phyloP scores from a whole-genome alignment of 306 rosid genomes.

The Nissolia schottii region DNA sequence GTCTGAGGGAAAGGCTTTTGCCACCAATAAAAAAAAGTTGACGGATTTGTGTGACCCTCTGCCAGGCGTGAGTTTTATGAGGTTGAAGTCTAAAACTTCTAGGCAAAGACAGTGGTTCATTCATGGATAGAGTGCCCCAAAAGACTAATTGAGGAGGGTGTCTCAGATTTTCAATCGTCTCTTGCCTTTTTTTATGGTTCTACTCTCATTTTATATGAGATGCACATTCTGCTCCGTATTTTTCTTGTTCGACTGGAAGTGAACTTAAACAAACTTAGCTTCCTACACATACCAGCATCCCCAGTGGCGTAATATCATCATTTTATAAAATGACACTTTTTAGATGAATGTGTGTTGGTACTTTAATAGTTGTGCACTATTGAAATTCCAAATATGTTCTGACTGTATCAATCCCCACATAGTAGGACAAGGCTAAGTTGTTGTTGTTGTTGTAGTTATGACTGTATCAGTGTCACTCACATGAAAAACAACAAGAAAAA shows the following conservation, averaged over 20 bases:
- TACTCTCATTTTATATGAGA: neutral
- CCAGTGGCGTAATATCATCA: neutral
- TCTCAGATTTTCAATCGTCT: neutral
- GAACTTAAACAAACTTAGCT: neutral
- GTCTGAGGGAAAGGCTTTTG: neutral
- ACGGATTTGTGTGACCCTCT: neutral
- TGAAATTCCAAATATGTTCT: neutral
- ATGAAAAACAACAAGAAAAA: conserved; percentile 8
- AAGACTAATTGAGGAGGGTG: neutral
- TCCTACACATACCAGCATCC: neutral
- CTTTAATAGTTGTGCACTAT: neutral
- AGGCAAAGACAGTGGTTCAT: neutral
- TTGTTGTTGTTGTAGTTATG: too few species aligned
- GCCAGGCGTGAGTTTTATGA: neutral
- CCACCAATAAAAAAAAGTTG: too few species aligned
- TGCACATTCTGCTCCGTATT: neutral
- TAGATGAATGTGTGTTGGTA: neutral
- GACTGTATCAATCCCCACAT: neutral
- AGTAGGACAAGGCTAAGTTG: too few species aligned
- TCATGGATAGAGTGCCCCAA: neutral
- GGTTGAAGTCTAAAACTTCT: neutral
- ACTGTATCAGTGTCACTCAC: too few species aligned
- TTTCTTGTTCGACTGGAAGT: neutral
- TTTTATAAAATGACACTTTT: neutral
- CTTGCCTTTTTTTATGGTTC: neutral